A percentile compares a stretch with the other conserved stretches of the same genome.
These are phyloP conservation scores for Butyriboletus loyo DNA, from an alignment of 768 basidiomycete species.

Conservation along the genomic window DNA sequence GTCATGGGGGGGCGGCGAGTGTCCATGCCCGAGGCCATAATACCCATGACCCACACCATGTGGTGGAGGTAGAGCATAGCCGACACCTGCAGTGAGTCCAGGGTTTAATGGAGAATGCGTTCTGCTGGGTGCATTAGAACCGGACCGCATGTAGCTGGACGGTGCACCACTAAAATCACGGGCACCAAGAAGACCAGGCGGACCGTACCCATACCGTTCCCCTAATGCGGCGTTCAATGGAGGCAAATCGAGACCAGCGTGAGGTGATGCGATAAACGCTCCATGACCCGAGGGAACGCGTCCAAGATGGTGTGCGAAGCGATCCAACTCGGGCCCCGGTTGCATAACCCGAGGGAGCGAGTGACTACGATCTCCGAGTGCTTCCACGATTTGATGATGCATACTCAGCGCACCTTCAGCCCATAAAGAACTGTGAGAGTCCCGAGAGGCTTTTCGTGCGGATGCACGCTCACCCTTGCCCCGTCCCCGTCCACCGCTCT, in stretches of 20 bases:
- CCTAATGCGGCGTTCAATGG: conserved; percentile 47
- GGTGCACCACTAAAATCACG: conserved; percentile 39
- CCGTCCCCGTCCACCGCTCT: conserved; percentile 30
- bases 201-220: conserved; percentile 38
- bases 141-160: conserved; percentile 60
- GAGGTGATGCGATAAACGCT: conserved; percentile 33
- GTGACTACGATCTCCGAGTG: conserved; percentile 33
- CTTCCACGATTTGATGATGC: conserved; percentile 35
- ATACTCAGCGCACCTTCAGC: conserved; percentile 35
- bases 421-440: conserved; percentile 34
- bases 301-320: conserved; percentile 34
- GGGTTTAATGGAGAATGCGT: conserved; percentile 69
- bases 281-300: conserved; percentile 35
- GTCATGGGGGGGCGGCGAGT: conserved; percentile 35
- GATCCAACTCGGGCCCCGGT: conserved; percentile 30
- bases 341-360: conserved; percentile 33
- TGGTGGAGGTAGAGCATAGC: conserved; percentile 42
- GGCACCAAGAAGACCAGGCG: conserved; percentile 29
- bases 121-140: conserved; percentile 65
- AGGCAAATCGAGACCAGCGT: conserved; percentile 61
- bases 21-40: conserved; percentile 38
- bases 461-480: conserved; percentile 39
- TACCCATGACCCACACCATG: conserved; percentile 36
- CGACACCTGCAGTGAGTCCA: conserved; percentile 37
- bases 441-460: conserved; percentile 33